Evolutionary conservation across 108 stramenopile genomes (phyloP), one percentile per base, ranked within the genome.

Genomic region (Thalassiosira profunda): DNA sequence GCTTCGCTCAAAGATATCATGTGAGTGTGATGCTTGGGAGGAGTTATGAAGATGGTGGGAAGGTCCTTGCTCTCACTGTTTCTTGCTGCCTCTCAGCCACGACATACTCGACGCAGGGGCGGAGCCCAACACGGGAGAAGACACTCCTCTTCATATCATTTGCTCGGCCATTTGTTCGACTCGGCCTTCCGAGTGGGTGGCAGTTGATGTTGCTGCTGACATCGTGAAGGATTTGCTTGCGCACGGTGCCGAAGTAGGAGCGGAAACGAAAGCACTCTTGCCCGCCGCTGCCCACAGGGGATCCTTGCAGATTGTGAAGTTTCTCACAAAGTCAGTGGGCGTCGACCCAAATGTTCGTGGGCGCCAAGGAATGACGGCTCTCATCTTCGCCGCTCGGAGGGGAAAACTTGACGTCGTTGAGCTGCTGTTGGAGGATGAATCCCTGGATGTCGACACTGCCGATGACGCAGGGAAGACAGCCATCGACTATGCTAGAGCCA

Each of bases 361-460:
- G 45, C 80, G 91, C 38, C 91, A 92, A 51, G 86, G 84, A 21
- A 85, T 92, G 88, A 92, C 91, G 1, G 60, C 81, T 14, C 65
- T 92, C 36, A 86, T 88, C 26, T 86, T 89, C 83, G 88, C 87
- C 1, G 80, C 88, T 14, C 76, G 91, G 24, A 76, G 84, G 43
- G 91, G 91, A 0, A 81, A 75, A 33, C 37, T 58, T 4, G 66
- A 74, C 3, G 63, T 87, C 46, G 82, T 87, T 7, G 53, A 68
- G 28, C 82, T 48, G 40, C 47, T 89, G 42, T 44, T 87, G 36
- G 43, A 55, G 4, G 24, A 59, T 36, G 42, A 43, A 36, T 51
- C 33, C n/a, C 33, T 75, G 9, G 67, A 89, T 52, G 37, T 75
- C 21, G 30, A 36, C 35, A 52, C 53, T 31, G 23, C 40, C 18